Evolutionary conservation across 352 stramenopile species (phyloP), one percentile per base, ranked within the genome.

Genomic region (Thalassiosira hispida): DNA sequence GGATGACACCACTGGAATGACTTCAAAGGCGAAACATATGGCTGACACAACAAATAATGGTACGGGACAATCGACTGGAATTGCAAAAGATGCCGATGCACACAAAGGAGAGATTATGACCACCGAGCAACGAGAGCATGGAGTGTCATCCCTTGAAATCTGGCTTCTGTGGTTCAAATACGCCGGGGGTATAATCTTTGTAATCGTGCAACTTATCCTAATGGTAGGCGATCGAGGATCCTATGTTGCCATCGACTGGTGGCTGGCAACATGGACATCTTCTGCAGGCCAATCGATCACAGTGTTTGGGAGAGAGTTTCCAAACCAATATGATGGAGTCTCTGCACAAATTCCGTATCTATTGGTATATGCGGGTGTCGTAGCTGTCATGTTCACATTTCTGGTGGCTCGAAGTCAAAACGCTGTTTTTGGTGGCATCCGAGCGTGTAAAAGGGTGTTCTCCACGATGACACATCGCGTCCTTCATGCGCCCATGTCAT

Each of bases 141-240:
- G 91, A n/a, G 44, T 93, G 0, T 90, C 85, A 7, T 86, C 79
- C 60, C 25, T 86, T 8, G 81, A 66, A 12, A 92, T 83, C 0
- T 95, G 88, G 88, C 44, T 90, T 1, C 44, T 81, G 20, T 95
- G 91, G 91, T 94, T 90, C 69, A 61, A 85, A 57, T 81, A 78
- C 44, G 87, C 90, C 12, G 91, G 91, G 20, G 91, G 91, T 6
- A 40, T 56, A 11, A 38, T 11, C 9, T 95, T 95, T 42, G 49
- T 93, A 4, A 9, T 79, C 14, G 59, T 86, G 2, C 66, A 89
- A 52, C 9, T 93, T 25, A 44, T 90, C 9, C 83, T 85, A 18
- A 85, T 91, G 70, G 53, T 61, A n/a, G 57, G 93, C 64, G 91
- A 95, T 84, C 75, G 90, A 49, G 72, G 76, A 18, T 57, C 76